Base-by-base conservation (phyloP, 1,284 basidiomycete species). In the Tylopilus sp. region DNA sequence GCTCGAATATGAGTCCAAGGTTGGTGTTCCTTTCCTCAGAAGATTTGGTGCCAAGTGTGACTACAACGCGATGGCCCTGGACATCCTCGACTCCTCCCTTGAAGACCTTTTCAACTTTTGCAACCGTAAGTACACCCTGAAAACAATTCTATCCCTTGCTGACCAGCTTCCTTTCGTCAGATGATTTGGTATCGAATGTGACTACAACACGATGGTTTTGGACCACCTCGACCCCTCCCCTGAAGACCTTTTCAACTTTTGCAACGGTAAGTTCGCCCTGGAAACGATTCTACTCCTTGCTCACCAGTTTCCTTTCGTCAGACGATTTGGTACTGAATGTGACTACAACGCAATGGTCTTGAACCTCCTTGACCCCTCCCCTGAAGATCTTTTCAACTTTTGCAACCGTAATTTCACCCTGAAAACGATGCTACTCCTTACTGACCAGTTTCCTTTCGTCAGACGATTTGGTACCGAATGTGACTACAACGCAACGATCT, bases 91-190 rank as follows among this genome's bases (percentile, higher is more conserved):
- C 3, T 97, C 98, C 38, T 97, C 95, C 57, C 91, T 99, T 59
- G 98, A 99, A 81, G 98, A 99, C 76, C 87, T 99, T 24, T 99
- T 99, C 93, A 99, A 99, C 87, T 99, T 99, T 78, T 99, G 98
- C 89, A 97, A 97, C 86, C 93, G 97, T 82, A 98, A 98, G 80
- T 99, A 99, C 83, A 93, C 88, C 69, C 87, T 99, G 75, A 99
- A 99, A 88, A 99, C 98, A 1, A 97, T 99, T 32, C 87, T 99
- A 19, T 89, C 99, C 41, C 90, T 99, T 57, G 97, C 98, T 65
- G 98, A 99, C 79, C 98, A 99, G 83, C 86, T 99, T 99, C 97
- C 98, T 7, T 99, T 99, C 72, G 97, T 99, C 63, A 86, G 97
- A 75, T 94, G 98, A 98, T 99, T 95, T 80, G 98, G 98, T 53